These are phyloP conservation scores for Emericellopsis atlantica DNA, from an alignment of 2,329 filamentous ascomycete genomes.

Conservation along the genomic window DNA sequence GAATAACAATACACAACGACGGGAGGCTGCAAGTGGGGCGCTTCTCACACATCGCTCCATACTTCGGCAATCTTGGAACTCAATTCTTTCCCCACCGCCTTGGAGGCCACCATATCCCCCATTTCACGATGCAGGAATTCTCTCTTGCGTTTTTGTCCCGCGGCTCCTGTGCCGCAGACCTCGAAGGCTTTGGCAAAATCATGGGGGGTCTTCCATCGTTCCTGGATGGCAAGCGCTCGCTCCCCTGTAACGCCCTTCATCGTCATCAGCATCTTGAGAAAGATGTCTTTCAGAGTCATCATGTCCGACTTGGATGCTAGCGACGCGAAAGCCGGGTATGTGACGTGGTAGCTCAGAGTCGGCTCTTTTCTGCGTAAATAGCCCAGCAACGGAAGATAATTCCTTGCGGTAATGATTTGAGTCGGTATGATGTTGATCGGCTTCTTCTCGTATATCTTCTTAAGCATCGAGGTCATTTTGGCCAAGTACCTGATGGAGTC, in stretches of 20 bases:
- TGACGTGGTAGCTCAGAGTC: slow-evolving; percentile 44
- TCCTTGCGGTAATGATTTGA: slow-evolving; percentile 44
- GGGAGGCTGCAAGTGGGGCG: no score
- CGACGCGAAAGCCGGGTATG: slow-evolving; percentile 58
- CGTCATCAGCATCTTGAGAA: slow-evolving; percentile 79
- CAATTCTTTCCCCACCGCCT: slow-evolving; percentile 52
- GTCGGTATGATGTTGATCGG: slow-evolving; percentile 54
- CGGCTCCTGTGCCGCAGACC: slow-evolving; percentile 32
- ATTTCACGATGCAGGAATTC: slow-evolving; percentile 48
- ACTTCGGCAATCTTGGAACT: slow-evolving; percentile 61
- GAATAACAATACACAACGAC: slow-evolving; percentile 1
- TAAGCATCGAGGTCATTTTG: slow-evolving; percentile 57
- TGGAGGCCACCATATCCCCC: slow-evolving; percentile 47
- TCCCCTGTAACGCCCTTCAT: slow-evolving; percentile 63
- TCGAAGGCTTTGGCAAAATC: slow-evolving; percentile 61
- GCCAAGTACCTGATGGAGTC: slow-evolving; percentile 67
- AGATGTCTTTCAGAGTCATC: slow-evolving; percentile 62
- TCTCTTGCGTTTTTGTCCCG: slow-evolving; percentile 41
- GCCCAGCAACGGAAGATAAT: slow-evolving; percentile 53
- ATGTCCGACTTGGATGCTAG: slow-evolving; percentile 64
- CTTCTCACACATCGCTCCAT: slow-evolving; percentile 43
- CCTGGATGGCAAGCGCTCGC: slow-evolving; percentile 69
- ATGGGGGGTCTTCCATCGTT: slow-evolving; percentile 61
- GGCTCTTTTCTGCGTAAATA: slow-evolving; percentile 42
- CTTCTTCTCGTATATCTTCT: slow-evolving; percentile 47